These are phyloP conservation scores for Lachnum nothofagi DNA, from an alignment of 2,329 filamentous ascomycete species.

Conservation along the genomic window DNA sequence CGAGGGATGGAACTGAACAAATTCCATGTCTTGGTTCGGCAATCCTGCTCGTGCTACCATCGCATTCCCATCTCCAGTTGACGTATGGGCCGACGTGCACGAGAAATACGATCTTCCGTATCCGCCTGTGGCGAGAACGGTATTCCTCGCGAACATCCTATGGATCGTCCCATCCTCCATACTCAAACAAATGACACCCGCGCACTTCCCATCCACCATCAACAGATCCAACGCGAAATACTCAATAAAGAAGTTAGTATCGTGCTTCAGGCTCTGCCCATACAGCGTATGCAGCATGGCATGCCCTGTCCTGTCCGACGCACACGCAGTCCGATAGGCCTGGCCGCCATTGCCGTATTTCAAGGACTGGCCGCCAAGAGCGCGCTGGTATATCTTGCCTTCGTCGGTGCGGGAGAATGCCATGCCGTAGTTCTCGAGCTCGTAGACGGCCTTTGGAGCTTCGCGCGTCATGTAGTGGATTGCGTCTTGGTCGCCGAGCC, in stretches of 20 bases:
- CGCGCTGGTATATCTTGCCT: conserved; percentile 44
- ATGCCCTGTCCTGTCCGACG: conserved; percentile 26
- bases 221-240: conserved; percentile 46
- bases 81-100: conserved; percentile 45
- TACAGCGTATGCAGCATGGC: conserved; percentile 41
- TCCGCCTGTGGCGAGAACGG: conserved; percentile 44
- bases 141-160: conserved; percentile 44
- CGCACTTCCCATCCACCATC: conserved; percentile 44
- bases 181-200: conserved; percentile 41
- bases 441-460: conserved; percentile 49
- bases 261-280: conserved; percentile 43
- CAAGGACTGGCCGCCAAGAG: conserved; percentile 43
- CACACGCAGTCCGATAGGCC: conserved; percentile 43
- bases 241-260: conserved; percentile 47
- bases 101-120: conserved; percentile 48
- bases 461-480: conserved; percentile 57
- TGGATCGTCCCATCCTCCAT: conserved; percentile 47
- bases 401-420: conserved; percentile 45
- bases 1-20: conserved; percentile 47
- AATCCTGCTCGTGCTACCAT: conserved; percentile 46
- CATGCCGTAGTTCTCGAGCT: conserved; percentile 52
- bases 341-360: conserved; percentile 45
- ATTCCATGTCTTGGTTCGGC: conserved; percentile 47
- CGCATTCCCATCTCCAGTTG: conserved; percentile 45
- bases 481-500: conserved; percentile 55